Evolutionary conservation across 2,329 filamentous ascomycete species (phyloP).

Genomic region (Bipolaris gigantea): DNA sequence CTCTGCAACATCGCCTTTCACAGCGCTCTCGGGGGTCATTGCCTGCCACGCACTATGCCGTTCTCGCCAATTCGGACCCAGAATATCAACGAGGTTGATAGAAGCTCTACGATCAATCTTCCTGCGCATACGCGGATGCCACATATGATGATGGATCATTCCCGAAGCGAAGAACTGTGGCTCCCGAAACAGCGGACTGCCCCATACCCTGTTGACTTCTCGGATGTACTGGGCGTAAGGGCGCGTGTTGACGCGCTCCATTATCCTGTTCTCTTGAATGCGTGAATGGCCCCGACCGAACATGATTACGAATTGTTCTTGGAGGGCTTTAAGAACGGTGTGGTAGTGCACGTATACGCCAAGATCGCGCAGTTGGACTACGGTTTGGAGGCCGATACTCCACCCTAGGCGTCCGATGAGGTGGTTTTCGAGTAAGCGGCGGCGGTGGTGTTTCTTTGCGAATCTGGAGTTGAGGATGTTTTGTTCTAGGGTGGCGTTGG

Average conservation of each 20-base stretch:
- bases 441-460: constrained; percentile 32
- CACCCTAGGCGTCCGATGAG: constrained; percentile 28
- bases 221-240: constrained; percentile 29
- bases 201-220: constrained; percentile 37
- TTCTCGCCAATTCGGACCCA: constrained; percentile 7
- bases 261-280: constrained; percentile 28
- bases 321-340: constrained; percentile 33
- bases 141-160: constrained; percentile 12
- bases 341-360: constrained; percentile 30
- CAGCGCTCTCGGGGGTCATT: neutral
- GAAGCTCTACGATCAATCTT: constrained; percentile 2
- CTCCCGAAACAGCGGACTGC: constrained; percentile 26
- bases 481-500: constrained; percentile 30
- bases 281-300: constrained; percentile 31
- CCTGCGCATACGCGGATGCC: constrained; percentile 24
- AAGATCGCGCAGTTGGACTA: constrained; percentile 35
- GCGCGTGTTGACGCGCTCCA: constrained; percentile 26
- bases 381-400: constrained; percentile 31
- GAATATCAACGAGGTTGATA: constrained; percentile 10
- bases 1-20: neutral
- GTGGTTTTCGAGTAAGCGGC: constrained; percentile 18
- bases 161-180: constrained; percentile 18
- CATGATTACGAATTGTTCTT: constrained; percentile 33
- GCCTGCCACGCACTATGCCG: neutral
- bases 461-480: constrained; percentile 20